Evolutionary conservation across 768 basidiomycete genomes (phyloP).

Genomic region (Tylopilus sp.): DNA sequence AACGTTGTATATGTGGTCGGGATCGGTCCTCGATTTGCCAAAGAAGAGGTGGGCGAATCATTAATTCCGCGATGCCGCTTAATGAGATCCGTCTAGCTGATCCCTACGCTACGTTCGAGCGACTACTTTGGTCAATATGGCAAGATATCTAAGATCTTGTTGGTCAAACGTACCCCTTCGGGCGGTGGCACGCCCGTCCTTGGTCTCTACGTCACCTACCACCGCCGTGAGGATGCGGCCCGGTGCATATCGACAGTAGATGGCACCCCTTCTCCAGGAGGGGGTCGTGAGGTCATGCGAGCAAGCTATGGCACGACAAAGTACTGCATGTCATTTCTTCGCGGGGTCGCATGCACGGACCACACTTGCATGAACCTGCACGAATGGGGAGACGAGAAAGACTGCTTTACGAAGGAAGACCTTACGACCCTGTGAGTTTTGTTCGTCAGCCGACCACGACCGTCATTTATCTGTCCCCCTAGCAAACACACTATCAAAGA

Average conservation of each 20-base stretch:
- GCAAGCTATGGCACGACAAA: constrained; percentile 96
- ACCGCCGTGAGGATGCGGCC: constrained; percentile 91
- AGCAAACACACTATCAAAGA: constrained; percentile 95
- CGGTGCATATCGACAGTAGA: constrained; percentile 92
- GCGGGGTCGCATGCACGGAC: constrained; percentile 78
- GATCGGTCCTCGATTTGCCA: constrained; percentile 89
- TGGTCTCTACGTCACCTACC: constrained; percentile 96
- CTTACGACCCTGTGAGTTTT: constrained; percentile 77
- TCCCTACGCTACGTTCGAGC: constrained; percentile 86
- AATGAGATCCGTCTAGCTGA: constrained; percentile 50
- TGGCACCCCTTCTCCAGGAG: constrained; percentile 86
- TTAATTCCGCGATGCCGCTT: neutral
- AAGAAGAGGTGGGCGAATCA: constrained; percentile 77
- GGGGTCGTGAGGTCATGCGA: constrained; percentile 83
- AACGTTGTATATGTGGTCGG: constrained; percentile 96
- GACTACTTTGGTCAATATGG: constrained; percentile 99
- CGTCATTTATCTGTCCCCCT: constrained; percentile 1
- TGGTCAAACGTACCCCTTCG: constrained; percentile 83
- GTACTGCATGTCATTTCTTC: constrained; percentile 95
- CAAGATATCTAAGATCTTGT: constrained; percentile 92
- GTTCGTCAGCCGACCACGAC: constrained; percentile 2
- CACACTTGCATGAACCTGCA: constrained; percentile 92
- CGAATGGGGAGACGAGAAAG: constrained; percentile 98
- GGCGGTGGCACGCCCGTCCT: constrained; percentile 71
- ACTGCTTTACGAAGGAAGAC: constrained; percentile 97